Evolutionary conservation across 164 flowering plant species (phyloP).

Genomic region (Stephania cephalantha): DNA sequence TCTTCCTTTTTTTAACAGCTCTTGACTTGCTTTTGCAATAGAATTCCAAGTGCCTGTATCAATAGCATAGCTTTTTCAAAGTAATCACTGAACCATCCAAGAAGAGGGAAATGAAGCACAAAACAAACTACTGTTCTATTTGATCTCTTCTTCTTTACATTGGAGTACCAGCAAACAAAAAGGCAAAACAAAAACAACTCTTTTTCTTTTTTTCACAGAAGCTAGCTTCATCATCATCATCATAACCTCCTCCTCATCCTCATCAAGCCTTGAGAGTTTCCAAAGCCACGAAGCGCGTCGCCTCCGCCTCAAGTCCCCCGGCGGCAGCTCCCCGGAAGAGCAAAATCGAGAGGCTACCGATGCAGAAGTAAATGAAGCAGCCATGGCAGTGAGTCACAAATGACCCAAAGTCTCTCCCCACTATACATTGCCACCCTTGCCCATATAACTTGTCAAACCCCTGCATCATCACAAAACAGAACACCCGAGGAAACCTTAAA

Average conservation of each 20-base stretch:
- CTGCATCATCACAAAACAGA: conserved; percentile 32
- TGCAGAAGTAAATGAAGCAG: conserved; percentile 65
- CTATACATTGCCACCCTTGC: conserved; percentile 42
- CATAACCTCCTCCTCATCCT: too few species aligned
- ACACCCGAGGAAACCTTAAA: not conserved
- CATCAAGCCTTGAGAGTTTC: conserved; percentile 29
- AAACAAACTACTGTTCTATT: not conserved
- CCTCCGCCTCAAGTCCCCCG: conserved; percentile 25
- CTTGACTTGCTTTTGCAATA: not conserved
- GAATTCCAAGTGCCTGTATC: not conserved
- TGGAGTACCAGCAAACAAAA: not conserved
- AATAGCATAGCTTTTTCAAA: not conserved
- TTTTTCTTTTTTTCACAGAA: not conserved
- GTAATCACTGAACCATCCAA: not conserved
- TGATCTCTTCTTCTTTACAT: conserved; percentile 9
- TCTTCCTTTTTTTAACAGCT: not conserved
- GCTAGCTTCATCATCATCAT: not conserved
- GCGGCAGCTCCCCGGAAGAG: conserved; percentile 57
- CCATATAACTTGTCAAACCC: conserved; percentile 53
- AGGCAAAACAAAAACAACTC: conserved; percentile 1
- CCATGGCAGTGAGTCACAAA: conserved; percentile 80
- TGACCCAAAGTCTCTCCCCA: conserved; percentile 88
- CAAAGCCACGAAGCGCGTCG: conserved; percentile 20
- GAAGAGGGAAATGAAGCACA: not conserved
- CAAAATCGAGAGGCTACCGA: conserved; percentile 69